Evolutionary conservation across 164 flowering plant species (phyloP), one percentile per base, ranked within the genome.

Genomic region (Vitis rupestris): DNA sequence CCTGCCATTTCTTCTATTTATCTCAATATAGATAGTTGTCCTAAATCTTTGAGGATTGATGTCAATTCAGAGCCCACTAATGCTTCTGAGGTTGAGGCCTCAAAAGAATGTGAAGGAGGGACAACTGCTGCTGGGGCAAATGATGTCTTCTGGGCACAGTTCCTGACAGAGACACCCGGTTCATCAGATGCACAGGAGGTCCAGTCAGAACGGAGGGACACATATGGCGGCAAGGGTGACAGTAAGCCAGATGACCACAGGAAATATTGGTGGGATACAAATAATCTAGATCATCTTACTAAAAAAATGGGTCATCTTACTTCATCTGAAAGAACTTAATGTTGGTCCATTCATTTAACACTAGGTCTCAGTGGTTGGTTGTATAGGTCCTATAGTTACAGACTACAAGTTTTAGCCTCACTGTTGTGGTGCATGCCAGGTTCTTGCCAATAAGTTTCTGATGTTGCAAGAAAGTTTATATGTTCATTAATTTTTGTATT

Each of bases 71-170:
- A 76, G 72, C 88, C 90, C 23, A 51, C 73, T 67, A 66, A 62
- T 60, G 61, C 67, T 65, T 52, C 73, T 57, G 81, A 69, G 16
- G 69, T 47, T 64, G 80, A 71, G 60, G 63, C 80, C 50, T 65
- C 75, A 7, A 72, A 66, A 65, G 83, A 73, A 62, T 61, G 23
- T 12, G 73, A 4, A 23, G 50, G 6, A 7, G 75, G 60, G 13
- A 68, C 55, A 2, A 59, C 56, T n/a, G 70, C 70, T 9, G 61
- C 79, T 16, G 85, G 83, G 53, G 85, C 63, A 9, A 91, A 91
- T 78, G 97, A 91, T 76, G 77, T 76, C 11, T 91, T 91, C 70
- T 91, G 97, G 97, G 85, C 84, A 69, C 93, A 90, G 71, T 90
- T 88, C 71, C 68, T 91, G 49, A 89, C 94, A 0, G 97, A 91